phyloP scores from a whole-genome alignment of 306 rosid species.

The Prunus persica region DNA sequence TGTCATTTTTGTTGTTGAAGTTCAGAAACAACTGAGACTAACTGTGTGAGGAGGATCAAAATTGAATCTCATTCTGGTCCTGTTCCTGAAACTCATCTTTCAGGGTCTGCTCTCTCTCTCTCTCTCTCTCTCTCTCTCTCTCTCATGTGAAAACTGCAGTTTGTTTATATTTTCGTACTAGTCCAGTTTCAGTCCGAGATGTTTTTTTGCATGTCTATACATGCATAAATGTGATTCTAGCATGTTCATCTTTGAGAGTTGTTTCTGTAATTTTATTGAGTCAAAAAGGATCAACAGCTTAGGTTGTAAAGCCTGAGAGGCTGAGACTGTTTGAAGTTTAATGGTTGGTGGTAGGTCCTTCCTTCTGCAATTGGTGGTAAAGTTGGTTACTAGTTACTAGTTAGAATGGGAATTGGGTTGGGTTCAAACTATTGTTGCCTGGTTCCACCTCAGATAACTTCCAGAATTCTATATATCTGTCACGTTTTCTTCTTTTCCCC shows the following conservation, averaged over 20 bases:
- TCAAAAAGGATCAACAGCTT: neutral
- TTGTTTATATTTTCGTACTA: neutral
- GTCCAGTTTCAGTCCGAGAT: neutral
- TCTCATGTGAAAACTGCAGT: neutral
- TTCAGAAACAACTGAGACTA: constrained; percentile 38
- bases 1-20: constrained; percentile 33
- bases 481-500: too few relatives aligned
- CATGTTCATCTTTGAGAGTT: neutral
- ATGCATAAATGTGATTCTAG: neutral
- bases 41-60: constrained; percentile 12
- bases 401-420: neutral
- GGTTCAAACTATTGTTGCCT: neutral
- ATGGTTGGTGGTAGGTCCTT: neutral
- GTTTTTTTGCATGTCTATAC: neutral
- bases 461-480: too few relatives aligned
- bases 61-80: constrained; percentile 31
- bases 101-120: constrained; percentile 36
- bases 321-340: neutral
- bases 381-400: neutral
- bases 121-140: constrained; percentile 12
- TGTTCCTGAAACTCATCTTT: constrained; percentile 35
- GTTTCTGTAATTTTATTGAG: neutral
- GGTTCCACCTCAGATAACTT: too few relatives aligned
- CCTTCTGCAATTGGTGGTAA: neutral
- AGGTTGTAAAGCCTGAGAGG: neutral